Evolutionary conservation across 768 basidiomycete genomes (phyloP).

Genomic region (Pholiota microspora): DNA sequence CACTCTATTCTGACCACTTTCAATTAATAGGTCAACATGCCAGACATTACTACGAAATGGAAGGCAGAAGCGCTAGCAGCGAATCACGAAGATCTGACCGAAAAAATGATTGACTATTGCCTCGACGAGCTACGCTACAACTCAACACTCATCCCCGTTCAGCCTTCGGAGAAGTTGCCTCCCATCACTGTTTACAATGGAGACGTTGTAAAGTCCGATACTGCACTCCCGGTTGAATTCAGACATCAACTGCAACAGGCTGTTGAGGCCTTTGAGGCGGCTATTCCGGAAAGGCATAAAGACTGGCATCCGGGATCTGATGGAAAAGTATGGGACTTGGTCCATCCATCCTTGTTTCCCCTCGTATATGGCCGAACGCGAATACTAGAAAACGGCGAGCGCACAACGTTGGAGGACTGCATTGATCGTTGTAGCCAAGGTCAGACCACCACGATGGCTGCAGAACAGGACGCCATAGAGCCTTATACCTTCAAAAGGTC

Average conservation of each 20-base stretch:
- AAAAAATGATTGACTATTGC: slow-evolving; percentile 25
- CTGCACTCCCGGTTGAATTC: slow-evolving; percentile 25
- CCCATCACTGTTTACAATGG: slow-evolving; percentile 24
- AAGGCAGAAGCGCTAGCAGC: slow-evolving; percentile 20
- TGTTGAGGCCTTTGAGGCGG: slow-evolving; percentile 30
- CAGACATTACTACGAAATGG: slow-evolving; percentile 24
- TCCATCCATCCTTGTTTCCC: slow-evolving; percentile 44
- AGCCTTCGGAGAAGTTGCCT: slow-evolving; percentile 3
- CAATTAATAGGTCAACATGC: slow-evolving; percentile 21
- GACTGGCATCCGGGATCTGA: slow-evolving; percentile 51
- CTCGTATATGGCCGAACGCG: slow-evolving; percentile 33
- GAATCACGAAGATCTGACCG: slow-evolving; percentile 19
- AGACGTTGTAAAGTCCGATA: slow-evolving; percentile 32
- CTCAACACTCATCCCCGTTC: slow-evolving; percentile 10
- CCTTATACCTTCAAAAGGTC: neutral
- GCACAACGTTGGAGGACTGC: slow-evolving; percentile 21
- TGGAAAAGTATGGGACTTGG: slow-evolving; percentile 41
- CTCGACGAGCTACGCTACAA: slow-evolving; percentile 27
- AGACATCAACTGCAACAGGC: slow-evolving; percentile 22
- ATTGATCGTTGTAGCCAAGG: slow-evolving; percentile 23
- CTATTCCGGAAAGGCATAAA: slow-evolving; percentile 28
- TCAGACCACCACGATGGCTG: slow-evolving; percentile 13
- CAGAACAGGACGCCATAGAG: slow-evolving; percentile 1
- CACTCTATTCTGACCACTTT: neutral
- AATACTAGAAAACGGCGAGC: slow-evolving; percentile 17